Base-by-base conservation (phyloP, 495 filamentous ascomycete species). In the Hyaloscypha hepaticicola region DNA sequence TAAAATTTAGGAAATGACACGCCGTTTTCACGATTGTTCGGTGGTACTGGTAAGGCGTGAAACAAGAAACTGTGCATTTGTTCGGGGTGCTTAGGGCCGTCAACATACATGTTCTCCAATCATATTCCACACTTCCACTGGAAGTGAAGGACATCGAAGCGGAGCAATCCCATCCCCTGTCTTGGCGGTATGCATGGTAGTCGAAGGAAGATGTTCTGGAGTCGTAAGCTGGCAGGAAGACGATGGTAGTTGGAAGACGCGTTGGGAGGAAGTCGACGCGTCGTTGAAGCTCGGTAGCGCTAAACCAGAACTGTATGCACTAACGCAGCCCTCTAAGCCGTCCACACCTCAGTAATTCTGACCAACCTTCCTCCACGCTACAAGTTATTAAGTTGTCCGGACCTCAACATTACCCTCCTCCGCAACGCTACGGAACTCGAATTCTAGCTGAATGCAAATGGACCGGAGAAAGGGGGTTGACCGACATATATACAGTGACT, bases 111-210 rank as follows among this genome's bases (percentile, higher is more conserved):
- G 16, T 24, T 55, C 27, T 34, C 48, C 60, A 55, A 62, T 62
- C 45, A 62, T 52, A 22, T n/a, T 29, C 60, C 33, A 62, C 21
- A 62, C 29, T 28, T 62, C 60, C 19, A 38, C 38, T 6, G 58
- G 38, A 4, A 45, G 19, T 16, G 4, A 45, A 0, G 19, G 19
- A 16, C 2, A 4, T 16, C 19, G 38, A 45, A 16, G 38, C 3
- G 16, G 4, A 4, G 6, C 38, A 45, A 45, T 45, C 14, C 3
- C 38, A 45, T 45, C 38, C 19, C 19, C 16, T 9, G 38, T 19
- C 38, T 16, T 45, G 38, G 5, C 12, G 38, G 19, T 45, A 16
- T 45, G 11, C 16, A 45, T 45, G 38, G 38, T 16, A 0, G 38
- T 45, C 38, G 4, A 16, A 4, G 38, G 3, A 16, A 16, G 1